Evolutionary conservation across 306 rosid genomes (phyloP).

Genomic region (Castanospermum australe): DNA sequence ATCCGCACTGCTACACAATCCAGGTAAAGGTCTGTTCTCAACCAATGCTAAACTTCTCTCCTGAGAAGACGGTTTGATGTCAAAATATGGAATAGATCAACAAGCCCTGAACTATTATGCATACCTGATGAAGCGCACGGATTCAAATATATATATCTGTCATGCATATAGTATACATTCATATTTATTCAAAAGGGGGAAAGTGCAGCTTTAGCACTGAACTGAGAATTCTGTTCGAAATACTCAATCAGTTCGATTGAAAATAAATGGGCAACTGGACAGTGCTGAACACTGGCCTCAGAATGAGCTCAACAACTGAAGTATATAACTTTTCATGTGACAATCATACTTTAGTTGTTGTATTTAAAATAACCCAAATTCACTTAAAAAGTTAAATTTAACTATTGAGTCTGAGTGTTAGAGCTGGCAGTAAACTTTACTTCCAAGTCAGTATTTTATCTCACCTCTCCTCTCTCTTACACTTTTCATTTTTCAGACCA

Average conservation of each 20-base stretch:
- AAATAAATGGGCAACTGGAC: no score
- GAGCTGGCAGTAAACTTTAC: no score
- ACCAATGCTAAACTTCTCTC: slow-evolving; percentile 62
- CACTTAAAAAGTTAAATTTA: not conserved
- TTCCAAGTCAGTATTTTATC: no score
- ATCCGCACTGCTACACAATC: slow-evolving; percentile 60
- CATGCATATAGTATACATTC: not conserved
- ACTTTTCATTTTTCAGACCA: not conserved
- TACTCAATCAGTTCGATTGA: no score
- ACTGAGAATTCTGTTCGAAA: no score
- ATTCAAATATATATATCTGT: not conserved
- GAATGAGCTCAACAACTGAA: no score
- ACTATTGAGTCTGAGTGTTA: no score
- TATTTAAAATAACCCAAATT: not conserved
- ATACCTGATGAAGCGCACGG: not conserved
- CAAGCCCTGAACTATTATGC: slow-evolving; percentile 3
- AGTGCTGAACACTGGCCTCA: no score
- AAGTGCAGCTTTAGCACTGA: no score
- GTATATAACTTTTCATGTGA: no score
- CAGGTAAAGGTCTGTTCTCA: slow-evolving; percentile 66
- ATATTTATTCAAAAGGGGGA: no score
- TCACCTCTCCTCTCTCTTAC: not conserved
- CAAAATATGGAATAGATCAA: slow-evolving; percentile 9
- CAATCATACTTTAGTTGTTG: not conserved
- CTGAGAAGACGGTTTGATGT: slow-evolving; percentile 46